Conservation (phyloP, 2,329 filamentous ascomycete species). For the Pseudopyrenochaeta lycopersici region DNA sequence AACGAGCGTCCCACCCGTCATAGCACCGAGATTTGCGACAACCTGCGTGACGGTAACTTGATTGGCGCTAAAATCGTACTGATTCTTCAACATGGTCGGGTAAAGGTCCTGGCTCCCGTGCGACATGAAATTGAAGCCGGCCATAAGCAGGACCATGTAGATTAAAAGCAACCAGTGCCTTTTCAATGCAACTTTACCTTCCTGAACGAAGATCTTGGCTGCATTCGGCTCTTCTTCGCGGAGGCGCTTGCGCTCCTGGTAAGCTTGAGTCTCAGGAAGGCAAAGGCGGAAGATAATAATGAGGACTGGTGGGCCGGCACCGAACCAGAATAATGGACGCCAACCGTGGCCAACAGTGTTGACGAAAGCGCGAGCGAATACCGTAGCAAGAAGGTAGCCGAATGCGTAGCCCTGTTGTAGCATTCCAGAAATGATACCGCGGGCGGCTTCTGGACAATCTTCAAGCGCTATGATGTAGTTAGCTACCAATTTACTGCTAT, state of each 20-base stretch:
- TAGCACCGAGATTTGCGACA: conserved; percentile 60
- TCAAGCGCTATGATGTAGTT: conserved; percentile 58
- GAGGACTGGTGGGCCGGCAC: conserved; percentile 78
- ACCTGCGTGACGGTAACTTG: conserved; percentile 60
- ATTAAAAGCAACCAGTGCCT: conserved; percentile 81
- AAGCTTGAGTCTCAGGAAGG: conserved; percentile 81
- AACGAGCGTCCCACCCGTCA: conserved; percentile 56
- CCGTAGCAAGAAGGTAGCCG: conserved; percentile 69
- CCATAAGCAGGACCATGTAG: conserved; percentile 88
- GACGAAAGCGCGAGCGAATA: conserved; percentile 69
- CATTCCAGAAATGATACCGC: conserved; percentile 69
- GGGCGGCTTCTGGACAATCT: conserved; percentile 66
- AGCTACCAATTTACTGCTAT: background rate
- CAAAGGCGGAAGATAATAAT: conserved; percentile 82
- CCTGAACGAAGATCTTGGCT: conserved; percentile 73
- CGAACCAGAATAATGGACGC: conserved; percentile 91
- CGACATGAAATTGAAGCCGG: conserved; percentile 91
- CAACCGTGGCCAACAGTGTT: conserved; percentile 81
- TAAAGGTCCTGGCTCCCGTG: conserved; percentile 77
- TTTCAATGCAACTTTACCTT: conserved; percentile 80
- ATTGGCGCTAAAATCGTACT: conserved; percentile 63
- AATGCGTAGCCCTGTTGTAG: conserved; percentile 72
- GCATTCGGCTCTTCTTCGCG: conserved; percentile 67
- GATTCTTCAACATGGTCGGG: conserved; percentile 67
- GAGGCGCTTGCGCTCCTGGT: conserved; percentile 71